Evolutionary conservation across 2,329 filamentous ascomycete species (phyloP).

Genomic region (Trichoderma arundinaceum): DNA sequence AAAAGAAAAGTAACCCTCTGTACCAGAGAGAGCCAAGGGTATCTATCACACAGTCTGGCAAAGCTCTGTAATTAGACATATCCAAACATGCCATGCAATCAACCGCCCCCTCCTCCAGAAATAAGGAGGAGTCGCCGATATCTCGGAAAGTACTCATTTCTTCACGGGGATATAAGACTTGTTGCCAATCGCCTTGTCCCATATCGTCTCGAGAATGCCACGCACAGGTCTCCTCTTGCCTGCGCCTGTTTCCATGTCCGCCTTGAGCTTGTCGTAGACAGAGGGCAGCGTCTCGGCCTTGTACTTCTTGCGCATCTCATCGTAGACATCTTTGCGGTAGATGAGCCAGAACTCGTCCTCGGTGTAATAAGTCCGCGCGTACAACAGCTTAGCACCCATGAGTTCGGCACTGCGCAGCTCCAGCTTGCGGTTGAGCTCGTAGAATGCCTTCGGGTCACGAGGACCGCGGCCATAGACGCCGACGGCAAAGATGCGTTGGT

Average conservation of each 20-base stretch:
- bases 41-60: conserved; percentile 28
- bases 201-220: conserved; percentile 41
- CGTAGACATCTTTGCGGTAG: conserved; percentile 56
- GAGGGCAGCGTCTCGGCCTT: conserved; percentile 53
- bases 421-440: conserved; percentile 54
- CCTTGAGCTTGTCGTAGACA: conserved; percentile 60
- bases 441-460: conserved; percentile 46
- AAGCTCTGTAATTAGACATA: conserved; percentile 25
- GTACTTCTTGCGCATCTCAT: conserved; percentile 55
- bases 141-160: conserved; percentile 31
- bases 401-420: conserved; percentile 56
- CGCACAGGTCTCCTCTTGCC: conserved; percentile 38
- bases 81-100: conserved; percentile 20
- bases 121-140: not conserved
- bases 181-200: conserved; percentile 41
- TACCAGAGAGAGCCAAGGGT: conserved; percentile 11
- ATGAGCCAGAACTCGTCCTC: conserved; percentile 60
- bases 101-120: not conserved
- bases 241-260: conserved; percentile 39
- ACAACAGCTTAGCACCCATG: conserved; percentile 61
- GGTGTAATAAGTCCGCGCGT: conserved; percentile 60
- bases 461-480: conserved; percentile 53
- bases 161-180: conserved; percentile 40
- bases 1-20: not conserved
- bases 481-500: conserved; percentile 50